phyloP scores from a whole-genome alignment of 495 filamentous ascomycete genomes.

The Neurospora sp. region DNA sequence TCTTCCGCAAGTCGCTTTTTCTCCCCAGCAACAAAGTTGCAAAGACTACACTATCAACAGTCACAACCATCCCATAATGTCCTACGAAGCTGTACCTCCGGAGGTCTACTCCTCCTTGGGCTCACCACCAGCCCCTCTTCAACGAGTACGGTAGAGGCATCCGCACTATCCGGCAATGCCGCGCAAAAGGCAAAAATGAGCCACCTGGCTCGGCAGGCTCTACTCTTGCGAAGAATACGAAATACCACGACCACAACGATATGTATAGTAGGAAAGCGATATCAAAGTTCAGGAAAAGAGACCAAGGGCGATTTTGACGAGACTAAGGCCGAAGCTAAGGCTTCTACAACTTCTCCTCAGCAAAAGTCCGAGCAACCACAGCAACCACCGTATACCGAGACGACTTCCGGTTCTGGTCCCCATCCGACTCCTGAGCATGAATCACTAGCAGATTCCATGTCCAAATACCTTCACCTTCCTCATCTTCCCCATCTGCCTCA shows the following conservation, averaged over 20 bases:
- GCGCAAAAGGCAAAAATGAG: constrained; percentile 26
- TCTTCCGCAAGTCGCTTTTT: constrained; percentile 1
- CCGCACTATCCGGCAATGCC: constrained; percentile 21
- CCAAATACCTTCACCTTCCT: constrained; percentile 53
- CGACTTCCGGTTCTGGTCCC: constrained; percentile 8
- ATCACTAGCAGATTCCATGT: constrained; percentile 29
- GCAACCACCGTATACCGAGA: constrained; percentile 1
- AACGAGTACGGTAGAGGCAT: constrained; percentile 28
- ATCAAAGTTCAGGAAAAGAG: constrained; percentile 4
- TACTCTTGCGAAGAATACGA: constrained; percentile 9
- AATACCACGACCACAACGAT: constrained; percentile 3
- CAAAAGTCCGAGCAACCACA: constrained; percentile 8
- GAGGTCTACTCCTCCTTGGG: constrained; percentile 30
- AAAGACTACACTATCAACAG: constrained; percentile 5
- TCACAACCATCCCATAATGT: constrained; percentile 15
- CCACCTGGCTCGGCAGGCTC: constrained; percentile 30
- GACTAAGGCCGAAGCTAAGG: constrained; percentile 7
- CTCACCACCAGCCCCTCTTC: constrained; percentile 28
- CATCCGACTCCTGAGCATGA: constrained; percentile 16
- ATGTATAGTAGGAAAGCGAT: constrained; percentile 18
- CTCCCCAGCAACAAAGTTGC: constrained; percentile 6
- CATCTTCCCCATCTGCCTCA: constrained; percentile 60
- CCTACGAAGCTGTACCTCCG: constrained; percentile 33
- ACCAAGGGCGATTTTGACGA: constrained; percentile 20
- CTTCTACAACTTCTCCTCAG: constrained; percentile 3